These are phyloP conservation scores for Scalesia atractyloides DNA, from an alignment of 129 eudicot genomes.

Conservation along the genomic window DNA sequence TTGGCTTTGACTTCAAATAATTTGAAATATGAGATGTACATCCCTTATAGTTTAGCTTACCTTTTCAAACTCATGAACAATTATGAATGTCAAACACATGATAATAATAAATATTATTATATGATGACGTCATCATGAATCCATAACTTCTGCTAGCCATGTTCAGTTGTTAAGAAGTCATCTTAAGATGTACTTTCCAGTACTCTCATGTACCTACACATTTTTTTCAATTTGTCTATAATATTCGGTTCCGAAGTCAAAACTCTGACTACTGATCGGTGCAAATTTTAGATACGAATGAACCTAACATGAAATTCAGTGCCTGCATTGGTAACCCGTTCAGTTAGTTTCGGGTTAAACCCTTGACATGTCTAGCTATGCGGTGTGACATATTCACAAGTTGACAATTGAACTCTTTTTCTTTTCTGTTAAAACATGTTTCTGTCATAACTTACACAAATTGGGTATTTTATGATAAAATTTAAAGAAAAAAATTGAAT, in stretches of 20 bases:
- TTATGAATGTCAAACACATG: conserved; percentile 16
- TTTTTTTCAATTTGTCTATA: neutral
- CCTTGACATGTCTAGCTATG: neutral
- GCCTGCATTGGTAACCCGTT: too few relatives aligned
- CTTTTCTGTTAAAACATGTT: too few relatives aligned
- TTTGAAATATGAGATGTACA: too few relatives aligned
- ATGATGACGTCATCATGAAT: too few relatives aligned
- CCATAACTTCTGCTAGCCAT: too few relatives aligned
- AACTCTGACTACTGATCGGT: neutral
- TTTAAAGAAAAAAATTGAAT: too few relatives aligned
- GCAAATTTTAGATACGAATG: neutral
- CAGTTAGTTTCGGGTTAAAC: too few relatives aligned
- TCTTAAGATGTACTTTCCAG: conserved; percentile 14
- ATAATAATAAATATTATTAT: neutral
- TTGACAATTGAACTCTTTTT: too few relatives aligned
- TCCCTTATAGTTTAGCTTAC: conserved; percentile 1
- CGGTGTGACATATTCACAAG: neutral
- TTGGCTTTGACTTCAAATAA: conserved; percentile 27
- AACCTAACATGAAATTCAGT: too few relatives aligned
- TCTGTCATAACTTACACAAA: too few relatives aligned
- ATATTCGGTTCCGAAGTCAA: conserved; percentile 13
- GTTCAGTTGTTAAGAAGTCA: too few relatives aligned
- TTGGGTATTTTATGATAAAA: too few relatives aligned
- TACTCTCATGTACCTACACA: neutral
- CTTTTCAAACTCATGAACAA: neutral